Evolutionary conservation across 2,329 filamentous ascomycete species (phyloP).

Genomic region (Talaromyces sp.): DNA sequence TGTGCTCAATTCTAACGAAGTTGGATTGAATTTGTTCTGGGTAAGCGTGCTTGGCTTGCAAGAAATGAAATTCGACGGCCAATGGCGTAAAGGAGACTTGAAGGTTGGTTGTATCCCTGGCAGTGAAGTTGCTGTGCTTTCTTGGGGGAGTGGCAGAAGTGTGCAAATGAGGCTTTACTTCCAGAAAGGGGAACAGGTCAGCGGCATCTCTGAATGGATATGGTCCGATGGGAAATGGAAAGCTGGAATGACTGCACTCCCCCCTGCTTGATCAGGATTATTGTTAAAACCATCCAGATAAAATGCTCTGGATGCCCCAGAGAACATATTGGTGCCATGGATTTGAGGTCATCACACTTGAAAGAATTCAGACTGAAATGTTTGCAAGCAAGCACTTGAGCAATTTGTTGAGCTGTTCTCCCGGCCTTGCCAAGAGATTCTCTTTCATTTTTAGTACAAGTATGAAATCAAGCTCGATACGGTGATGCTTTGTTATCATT

Average conservation of each 20-base stretch:
- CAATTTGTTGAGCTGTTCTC: too few species aligned
- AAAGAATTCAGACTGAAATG: too few species aligned
- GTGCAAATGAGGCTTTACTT: slow-evolving; percentile 3
- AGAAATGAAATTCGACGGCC: slow-evolving; percentile 1
- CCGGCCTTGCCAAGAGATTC: too few species aligned
- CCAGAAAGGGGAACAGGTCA: neutral
- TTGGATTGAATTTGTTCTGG: neutral
- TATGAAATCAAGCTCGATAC: too few species aligned
- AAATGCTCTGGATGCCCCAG: too few species aligned
- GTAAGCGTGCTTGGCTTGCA: neutral
- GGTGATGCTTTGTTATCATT: too few species aligned
- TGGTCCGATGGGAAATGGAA: neutral
- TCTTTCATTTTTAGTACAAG: too few species aligned
- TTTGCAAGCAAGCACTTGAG: too few species aligned
- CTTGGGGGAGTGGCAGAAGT: neutral
- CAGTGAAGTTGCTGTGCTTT: neutral
- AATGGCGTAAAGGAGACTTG: neutral
- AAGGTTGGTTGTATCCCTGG: neutral
- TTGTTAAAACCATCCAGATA: too few species aligned
- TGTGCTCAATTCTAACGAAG: neutral
- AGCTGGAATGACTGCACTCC: neutral
- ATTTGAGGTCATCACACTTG: too few species aligned
- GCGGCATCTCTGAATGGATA: neutral
- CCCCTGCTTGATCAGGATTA: slow-evolving; percentile 3
- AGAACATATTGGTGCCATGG: too few species aligned